Evolutionary conservation across 805 yeast genomes (phyloP).

Genomic region (Myxozyma sirexii): DNA sequence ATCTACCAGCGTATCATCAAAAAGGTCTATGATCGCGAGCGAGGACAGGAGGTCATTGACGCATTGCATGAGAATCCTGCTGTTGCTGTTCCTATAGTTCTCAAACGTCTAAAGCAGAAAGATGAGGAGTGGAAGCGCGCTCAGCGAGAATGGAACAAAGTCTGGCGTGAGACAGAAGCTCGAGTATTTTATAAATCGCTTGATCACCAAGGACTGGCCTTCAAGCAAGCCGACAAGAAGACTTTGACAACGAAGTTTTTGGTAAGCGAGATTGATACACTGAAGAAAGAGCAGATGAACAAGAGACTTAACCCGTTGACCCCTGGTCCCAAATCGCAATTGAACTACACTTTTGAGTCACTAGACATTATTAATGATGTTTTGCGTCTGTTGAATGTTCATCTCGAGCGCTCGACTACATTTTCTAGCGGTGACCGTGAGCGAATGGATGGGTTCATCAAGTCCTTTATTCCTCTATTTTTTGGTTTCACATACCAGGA

Average conservation of each 20-base stretch:
- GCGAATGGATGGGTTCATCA: conserved; percentile 68
- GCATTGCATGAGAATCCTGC: conserved; percentile 95
- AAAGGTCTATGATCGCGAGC: conserved; percentile 89
- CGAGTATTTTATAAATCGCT: conserved; percentile 90
- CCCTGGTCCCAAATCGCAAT: conserved; percentile 79
- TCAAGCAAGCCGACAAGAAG: conserved; percentile 95
- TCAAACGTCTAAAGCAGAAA: conserved; percentile 91
- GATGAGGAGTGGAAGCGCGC: conserved; percentile 99
- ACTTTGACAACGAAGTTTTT: conserved; percentile 85
- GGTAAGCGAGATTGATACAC: conserved; percentile 87
- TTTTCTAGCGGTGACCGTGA: conserved; percentile 83
- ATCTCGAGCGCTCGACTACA: conserved; percentile 66
- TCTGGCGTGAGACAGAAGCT: conserved; percentile 98
- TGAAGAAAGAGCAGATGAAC: conserved; percentile 86
- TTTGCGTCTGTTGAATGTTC: conserved; percentile 64
- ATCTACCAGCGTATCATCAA: conserved; percentile 92
- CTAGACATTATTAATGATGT: conserved; percentile 73
- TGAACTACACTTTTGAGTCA: conserved; percentile 67
- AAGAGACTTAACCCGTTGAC: conserved; percentile 83
- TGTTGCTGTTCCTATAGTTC: conserved; percentile 89
- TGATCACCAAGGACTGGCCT: conserved; percentile 93
- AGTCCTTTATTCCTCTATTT: conserved; percentile 69
- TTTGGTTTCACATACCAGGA: conserved; percentile 48
- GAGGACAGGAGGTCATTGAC: conserved; percentile 94
- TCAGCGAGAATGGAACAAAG: conserved; percentile 98